These are phyloP conservation scores for Alternaria consortialis DNA, from an alignment of 2,329 filamentous ascomycete species.

Conservation along the genomic window DNA sequence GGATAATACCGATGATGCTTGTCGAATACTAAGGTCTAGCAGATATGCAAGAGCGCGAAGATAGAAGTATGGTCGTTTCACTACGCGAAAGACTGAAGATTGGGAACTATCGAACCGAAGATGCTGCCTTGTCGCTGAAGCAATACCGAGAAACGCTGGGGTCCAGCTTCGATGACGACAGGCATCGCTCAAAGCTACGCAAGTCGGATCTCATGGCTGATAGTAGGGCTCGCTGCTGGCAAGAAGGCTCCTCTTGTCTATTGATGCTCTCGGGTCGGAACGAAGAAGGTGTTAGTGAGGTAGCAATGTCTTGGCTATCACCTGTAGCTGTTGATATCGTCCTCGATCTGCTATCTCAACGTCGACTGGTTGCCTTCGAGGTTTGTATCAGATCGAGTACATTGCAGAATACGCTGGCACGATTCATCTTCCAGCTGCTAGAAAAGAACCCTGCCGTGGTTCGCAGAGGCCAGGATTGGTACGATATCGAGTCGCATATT, in stretches of 20 bases:
- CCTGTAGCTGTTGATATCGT: conserved; percentile 11
- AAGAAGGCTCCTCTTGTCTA: background rate
- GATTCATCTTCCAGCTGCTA: conserved; percentile 12
- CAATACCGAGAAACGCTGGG: background rate
- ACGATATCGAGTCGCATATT: conserved; percentile 2
- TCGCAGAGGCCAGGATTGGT: conserved; percentile 10
- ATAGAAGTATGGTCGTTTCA: background rate
- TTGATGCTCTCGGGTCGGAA: conserved; percentile 11
- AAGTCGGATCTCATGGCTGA: background rate
- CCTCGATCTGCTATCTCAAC: background rate
- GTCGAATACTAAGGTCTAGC: background rate
- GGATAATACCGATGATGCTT: background rate
- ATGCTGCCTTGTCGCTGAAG: background rate
- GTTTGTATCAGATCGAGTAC: background rate
- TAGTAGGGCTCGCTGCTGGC: background rate
- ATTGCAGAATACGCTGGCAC: background rate
- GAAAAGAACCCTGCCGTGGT: conserved; percentile 8
- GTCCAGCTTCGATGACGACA: background rate
- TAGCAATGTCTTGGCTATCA: conserved; percentile 15
- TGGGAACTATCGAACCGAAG: background rate
- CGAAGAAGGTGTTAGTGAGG: conserved; percentile 3
- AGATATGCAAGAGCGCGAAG: background rate
- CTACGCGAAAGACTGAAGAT: background rate
- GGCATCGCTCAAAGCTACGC: background rate
- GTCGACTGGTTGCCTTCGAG: conserved; percentile 9